Evolutionary conservation across 2,329 filamentous ascomycete genomes (phyloP).

Genomic region (Thyridium curvatum): DNA sequence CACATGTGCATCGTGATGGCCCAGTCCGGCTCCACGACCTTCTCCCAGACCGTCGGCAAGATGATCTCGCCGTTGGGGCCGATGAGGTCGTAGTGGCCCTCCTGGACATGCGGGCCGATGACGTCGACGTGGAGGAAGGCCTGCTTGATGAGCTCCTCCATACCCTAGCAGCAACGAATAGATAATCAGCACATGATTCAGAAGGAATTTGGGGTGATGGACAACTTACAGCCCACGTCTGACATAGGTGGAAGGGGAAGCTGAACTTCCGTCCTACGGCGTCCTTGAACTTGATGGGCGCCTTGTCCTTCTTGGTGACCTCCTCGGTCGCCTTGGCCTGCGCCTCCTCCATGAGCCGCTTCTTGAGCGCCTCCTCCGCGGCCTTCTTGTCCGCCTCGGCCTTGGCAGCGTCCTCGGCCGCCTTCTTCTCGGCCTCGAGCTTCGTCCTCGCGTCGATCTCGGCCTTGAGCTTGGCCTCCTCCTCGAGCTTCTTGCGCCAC

Average conservation of each 20-base stretch:
- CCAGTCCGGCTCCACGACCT: conserved; percentile 73
- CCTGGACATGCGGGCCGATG: conserved; percentile 68
- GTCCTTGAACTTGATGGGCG: conserved; percentile 85
- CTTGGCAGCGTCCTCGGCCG: conserved; percentile 32
- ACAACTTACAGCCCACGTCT: conserved; percentile 69
- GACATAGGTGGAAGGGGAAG: conserved; percentile 82
- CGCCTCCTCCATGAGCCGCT: conserved; percentile 38
- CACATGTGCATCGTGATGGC: conserved; percentile 53
- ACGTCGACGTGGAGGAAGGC: conserved; percentile 74
- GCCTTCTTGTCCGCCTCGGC: conserved; percentile 48
- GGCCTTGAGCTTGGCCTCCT: conserved; percentile 33
- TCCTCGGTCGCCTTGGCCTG: conserved; percentile 38
- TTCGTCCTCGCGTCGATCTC: conserved; percentile 35
- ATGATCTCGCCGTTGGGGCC: conserved; percentile 79
- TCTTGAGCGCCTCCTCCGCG: conserved; percentile 49
- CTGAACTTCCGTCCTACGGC: conserved; percentile 87
- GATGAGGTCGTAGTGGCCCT: conserved; percentile 74
- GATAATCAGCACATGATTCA: conserved; percentile 1
- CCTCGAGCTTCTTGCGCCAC: conserved; percentile 39
- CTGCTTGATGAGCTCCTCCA: conserved; percentile 82
- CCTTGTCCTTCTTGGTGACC: conserved; percentile 50
- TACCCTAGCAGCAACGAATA: conserved; percentile 51
- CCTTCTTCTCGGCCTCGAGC: conserved; percentile 39
- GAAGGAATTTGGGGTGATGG: neutral
- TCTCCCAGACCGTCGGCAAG: conserved; percentile 75